Evolutionary conservation across 345 rosid species (phyloP), one percentile per base, ranked within the genome.

Genomic region (Physaria fendleri): DNA sequence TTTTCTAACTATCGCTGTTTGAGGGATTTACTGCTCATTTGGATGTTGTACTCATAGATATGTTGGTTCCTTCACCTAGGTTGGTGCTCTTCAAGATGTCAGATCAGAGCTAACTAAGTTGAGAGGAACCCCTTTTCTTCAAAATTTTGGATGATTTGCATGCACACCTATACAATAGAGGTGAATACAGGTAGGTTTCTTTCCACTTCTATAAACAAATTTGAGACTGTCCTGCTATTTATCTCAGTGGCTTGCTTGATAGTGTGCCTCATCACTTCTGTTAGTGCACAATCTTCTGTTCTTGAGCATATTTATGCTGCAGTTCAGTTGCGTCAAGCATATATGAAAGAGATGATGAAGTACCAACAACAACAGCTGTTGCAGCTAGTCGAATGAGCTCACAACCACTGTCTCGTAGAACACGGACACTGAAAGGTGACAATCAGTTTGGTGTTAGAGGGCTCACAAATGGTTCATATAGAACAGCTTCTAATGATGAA

Each of bases 21-120:
- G 13, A 61, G 15, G 32, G 5, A 53, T 61, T 9, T 69, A 42
- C 48, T 52, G 25, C 23, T 56, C 39, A 62, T 32, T 38, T 47
- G 45, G 52, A 62, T 70, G 18, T 25, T 63, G 27, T 63, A 30
- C 32, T 62, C 64, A 65, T 54, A 23, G 21, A 59, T 68, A 49
- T 62, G 45, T 24, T 68, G 65, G 68, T 56, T 43, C 23, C 25
- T 21, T 68, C 34, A 50, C 60, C 45, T 69, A 93, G 99, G 99
- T 93, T 69, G 97, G 99, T 52, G 95, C 97, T 62, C 96, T 93
- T 77, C 99, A 90, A 87, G 99, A 93, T 74, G 84, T 93, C 48
- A 80, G 96, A 76, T 87, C 97, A 71, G 99, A 89, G 82, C 76
- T 93, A 66, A 70, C 84, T 61, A 90, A 93, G 77, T 71, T 93